Evolutionary conservation across 2,329 filamentous ascomycete species (phyloP).

Genomic region (Claviceps spartinae): DNA sequence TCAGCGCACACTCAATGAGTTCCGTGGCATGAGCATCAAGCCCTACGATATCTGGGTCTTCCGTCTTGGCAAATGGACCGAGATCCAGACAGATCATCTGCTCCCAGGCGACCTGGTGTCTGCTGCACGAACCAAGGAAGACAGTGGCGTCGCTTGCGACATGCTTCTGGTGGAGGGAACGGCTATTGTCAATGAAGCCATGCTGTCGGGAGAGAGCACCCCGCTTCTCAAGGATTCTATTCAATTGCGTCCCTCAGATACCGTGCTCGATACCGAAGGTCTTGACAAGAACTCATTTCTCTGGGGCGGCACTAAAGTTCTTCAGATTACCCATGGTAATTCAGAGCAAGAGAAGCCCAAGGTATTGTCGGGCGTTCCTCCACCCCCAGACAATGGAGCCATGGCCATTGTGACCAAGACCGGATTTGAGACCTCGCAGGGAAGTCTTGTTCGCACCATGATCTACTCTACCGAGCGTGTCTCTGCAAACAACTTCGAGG

Average conservation of each 20-base stretch:
- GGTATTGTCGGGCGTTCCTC: constrained; percentile 60
- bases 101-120: constrained; percentile 89
- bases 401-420: constrained; percentile 94
- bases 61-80: constrained; percentile 74
- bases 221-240: constrained; percentile 93
- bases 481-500: constrained; percentile 95
- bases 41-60: constrained; percentile 91
- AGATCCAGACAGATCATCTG: constrained; percentile 80
- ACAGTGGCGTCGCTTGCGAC: constrained; percentile 91
- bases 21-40: constrained; percentile 98
- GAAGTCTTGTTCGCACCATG: constrained; percentile 95
- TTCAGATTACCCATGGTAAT: constrained; percentile 85
- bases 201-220: constrained; percentile 97
- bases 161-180: constrained; percentile 92
- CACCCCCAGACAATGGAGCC: constrained; percentile 86
- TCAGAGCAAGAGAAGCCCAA: constrained; percentile 59
- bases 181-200: constrained; percentile 96
- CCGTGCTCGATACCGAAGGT: constrained; percentile 70
- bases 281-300: constrained; percentile 95
- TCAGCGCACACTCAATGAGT: constrained; percentile 88
- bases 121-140: constrained; percentile 86
- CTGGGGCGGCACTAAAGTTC: constrained; percentile 92
- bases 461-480: constrained; percentile 98
- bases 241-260: constrained; percentile 74
- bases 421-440: constrained; percentile 96